Conservation (phyloP, 1,284 basidiomycete species). For the Peniophora sp. region DNA sequence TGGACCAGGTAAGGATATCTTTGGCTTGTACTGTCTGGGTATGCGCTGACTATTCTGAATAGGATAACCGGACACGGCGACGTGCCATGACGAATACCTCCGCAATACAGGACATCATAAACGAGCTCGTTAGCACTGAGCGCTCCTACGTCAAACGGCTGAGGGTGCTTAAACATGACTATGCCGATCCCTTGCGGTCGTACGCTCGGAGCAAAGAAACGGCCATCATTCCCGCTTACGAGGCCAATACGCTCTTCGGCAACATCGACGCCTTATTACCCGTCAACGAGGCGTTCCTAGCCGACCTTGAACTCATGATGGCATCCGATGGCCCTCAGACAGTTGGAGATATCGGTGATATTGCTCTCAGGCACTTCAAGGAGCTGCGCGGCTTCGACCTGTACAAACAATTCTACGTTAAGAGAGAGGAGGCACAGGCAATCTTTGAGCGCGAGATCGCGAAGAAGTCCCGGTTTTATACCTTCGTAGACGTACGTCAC, state of each 20-base stretch:
- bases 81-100: constrained; percentile 54
- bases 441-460: constrained; percentile 82
- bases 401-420: constrained; percentile 86
- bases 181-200: constrained; percentile 84
- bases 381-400: constrained; percentile 79
- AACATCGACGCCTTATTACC: constrained; percentile 88
- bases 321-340: constrained; percentile 45
- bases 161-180: constrained; percentile 68
- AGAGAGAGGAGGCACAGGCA: constrained; percentile 87
- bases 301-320: constrained; percentile 77
- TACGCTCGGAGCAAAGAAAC: constrained; percentile 82
- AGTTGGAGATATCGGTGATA: constrained; percentile 74
- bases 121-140: constrained; percentile 74
- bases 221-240: constrained; percentile 81
- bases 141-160: constrained; percentile 72
- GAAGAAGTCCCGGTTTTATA: constrained; percentile 71
- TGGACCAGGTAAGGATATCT: not conserved
- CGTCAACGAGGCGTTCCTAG: constrained; percentile 81
- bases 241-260: constrained; percentile 89
- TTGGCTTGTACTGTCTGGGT: not conserved
- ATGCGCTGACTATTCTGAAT: not conserved
- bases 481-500: constrained; percentile 74
- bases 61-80: constrained; percentile 43
- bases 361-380: constrained; percentile 80
- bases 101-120: constrained; percentile 60